Evolutionary conservation across 352 stramenopile species (phyloP), one percentile per base, ranked within the genome.

Genomic region (Globisporangium canariense): DNA sequence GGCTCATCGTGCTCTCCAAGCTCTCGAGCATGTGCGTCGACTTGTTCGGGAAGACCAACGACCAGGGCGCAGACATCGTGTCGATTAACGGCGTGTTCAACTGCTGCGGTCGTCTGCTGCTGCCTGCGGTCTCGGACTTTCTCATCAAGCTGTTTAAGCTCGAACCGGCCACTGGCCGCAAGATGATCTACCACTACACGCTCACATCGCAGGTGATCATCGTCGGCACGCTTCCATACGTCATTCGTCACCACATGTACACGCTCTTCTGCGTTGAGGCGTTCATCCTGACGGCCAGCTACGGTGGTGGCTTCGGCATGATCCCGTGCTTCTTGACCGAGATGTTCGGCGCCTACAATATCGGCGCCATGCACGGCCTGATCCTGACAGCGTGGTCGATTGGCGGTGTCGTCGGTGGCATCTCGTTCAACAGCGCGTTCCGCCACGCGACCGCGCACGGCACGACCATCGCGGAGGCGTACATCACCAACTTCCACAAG

Each of bases 261-360:
- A 71, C 62, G 32, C 59, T 76, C 2, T 92, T 92, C 53, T 67
- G 81, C n/a, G 64, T 64, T 14, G 71, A 80, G 20, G 68, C 89
- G 20, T 93, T 88, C 69, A 78, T 91, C 61, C 41, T 93, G 2
- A 91, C 83, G 49, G 65, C 79, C 9, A 81, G 75, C 52, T 94
- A 94, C 62, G 83, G 84, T 22, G 86, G 83, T 28, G 81, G 81
- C 20, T 91, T 93, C 28, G 83, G 82, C 47, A 89, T 72, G 13
- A 91, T 92, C 60, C 83, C 83, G 41, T 79, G 69, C 36, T 89
- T 92, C 63, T 58, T 94, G 25, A 90, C 83, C 0, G 85, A 92
- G 57, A 92, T 92, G 82, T 94, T 92, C 57, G 85, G 85, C n/a
- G 79, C 79, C 3, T 91, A 75, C 64, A 91, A 93, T 74, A 91